Conservation (phyloP, 495 filamentous ascomycete genomes). For the Penicillium subrubescens region DNA sequence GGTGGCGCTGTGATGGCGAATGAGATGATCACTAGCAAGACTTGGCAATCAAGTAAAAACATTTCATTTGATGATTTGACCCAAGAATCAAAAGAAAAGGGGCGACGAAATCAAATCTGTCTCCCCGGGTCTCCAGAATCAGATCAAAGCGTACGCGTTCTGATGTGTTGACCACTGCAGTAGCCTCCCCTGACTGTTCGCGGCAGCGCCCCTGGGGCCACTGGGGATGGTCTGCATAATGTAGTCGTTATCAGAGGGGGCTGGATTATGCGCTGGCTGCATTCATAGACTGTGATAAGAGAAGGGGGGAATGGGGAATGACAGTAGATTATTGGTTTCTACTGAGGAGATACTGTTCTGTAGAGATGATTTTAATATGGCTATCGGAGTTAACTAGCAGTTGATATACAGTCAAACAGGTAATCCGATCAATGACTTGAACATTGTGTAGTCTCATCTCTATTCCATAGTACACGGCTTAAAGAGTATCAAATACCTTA, state of each 20-base stretch:
- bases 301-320: not conserved
- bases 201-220: slow-evolving; percentile 8
- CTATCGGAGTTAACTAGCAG: not conserved
- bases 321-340: not conserved
- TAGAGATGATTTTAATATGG: not conserved
- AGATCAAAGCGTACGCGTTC: slow-evolving; percentile 17
- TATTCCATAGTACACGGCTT: not conserved
- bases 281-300: not conserved
- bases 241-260: slow-evolving; percentile 10
- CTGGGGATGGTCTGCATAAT: slow-evolving; percentile 12
- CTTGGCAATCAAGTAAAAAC: not conserved
- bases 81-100: slow-evolving; percentile 6
- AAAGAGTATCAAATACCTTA: not conserved
- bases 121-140: not conserved
- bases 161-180: not conserved
- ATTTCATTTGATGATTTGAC: not conserved
- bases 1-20: slow-evolving; percentile 17
- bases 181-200: not conserved
- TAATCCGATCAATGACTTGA: not conserved
- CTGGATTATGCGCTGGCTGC: not conserved
- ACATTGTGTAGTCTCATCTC: not conserved
- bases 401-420: not conserved
- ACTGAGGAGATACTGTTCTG: not conserved
- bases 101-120: slow-evolving; percentile 5
- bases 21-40: not conserved